Conservation (phyloP, 176 grass and related monocot species). For the Saccharum spontaneum region DNA sequence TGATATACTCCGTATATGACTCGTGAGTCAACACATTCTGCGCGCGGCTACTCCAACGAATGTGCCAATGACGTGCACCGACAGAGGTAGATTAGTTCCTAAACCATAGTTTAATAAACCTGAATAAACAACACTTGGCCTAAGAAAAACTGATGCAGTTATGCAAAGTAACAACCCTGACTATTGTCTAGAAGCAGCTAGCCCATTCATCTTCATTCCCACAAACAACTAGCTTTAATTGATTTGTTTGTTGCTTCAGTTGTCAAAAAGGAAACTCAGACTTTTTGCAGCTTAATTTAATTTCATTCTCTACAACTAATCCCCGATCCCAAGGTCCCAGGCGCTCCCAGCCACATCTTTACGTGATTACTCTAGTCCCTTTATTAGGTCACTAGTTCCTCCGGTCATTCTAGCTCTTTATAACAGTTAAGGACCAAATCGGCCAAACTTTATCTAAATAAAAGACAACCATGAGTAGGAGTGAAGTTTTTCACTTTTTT, state of each 20-base stretch:
- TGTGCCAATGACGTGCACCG: background rate
- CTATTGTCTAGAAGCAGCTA: background rate
- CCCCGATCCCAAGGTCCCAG: background rate
- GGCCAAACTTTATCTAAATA: no score
- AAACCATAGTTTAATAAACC: background rate
- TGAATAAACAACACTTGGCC: background rate
- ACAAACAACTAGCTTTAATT: background rate
- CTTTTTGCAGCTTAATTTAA: background rate
- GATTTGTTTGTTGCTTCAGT: background rate
- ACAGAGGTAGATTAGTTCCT: background rate
- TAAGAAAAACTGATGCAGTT: background rate
- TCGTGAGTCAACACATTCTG: background rate
- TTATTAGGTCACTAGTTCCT: background rate
- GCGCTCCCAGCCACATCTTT: background rate
- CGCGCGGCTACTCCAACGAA: background rate
- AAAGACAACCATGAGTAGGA: no score
- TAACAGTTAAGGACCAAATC: no score
- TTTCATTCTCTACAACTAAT: background rate
- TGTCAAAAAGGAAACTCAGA: background rate
- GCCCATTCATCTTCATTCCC: background rate
- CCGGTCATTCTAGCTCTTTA: no score
- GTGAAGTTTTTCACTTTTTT: no score
- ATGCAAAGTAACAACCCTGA: background rate
- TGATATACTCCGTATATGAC: background rate
- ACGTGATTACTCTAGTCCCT: background rate